Evolutionary conservation across 768 basidiomycete genomes (phyloP), one percentile per base, ranked within the genome.

Genomic region (Mycena amicta): DNA sequence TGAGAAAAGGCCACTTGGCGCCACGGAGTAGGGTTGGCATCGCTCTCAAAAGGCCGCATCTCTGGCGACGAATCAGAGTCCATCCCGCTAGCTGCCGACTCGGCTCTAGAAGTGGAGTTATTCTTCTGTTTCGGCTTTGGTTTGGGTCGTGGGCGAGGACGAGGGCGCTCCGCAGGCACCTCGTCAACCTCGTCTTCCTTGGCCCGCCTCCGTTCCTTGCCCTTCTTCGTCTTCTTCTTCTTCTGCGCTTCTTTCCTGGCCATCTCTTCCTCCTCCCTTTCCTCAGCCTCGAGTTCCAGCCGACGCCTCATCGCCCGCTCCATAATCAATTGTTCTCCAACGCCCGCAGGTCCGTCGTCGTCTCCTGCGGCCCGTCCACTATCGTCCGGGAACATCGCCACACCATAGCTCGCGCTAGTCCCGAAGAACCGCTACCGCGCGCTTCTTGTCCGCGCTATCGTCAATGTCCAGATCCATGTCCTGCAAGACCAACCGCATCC

Each of bases 401-500:
- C 87, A 0, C 95, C 95, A 68, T 93, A 97, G 31, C 83, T 83
- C 0, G 88, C 81, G 58, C 93, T 95, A 8, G 46, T 91, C 87
- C 27, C 85, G 80, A 50, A 95, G 71, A 4, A 91, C 83, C 22
- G 72, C 67, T 12, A 89, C 66, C 0, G 90, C 92, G 1, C 30
- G 53, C 40, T 55, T 54, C 43, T 77, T 67, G 18, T 73, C 62
- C 50, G 70, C 64, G 1, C 73, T 76, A 0, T 71, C 66, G 3
- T 77, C 71, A 2, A 77, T 78, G 40, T 71, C 66, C 12, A 87
- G 71, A 1, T 67, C 59, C 66, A 82, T 82, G 68, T 98, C 95
- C 57, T 89, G 79, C 77, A 85, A 85, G 59, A 98, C 92, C n/a
- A 98, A 83, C 23, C 82, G 77, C 39, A 89, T 77, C 0, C 89